Percentiles rank a stretch among this genome's conserved stretches.
Evolutionary conservation across 441 rosid species (phyloP).

Genomic region (Erodium chrysanthum): DNA sequence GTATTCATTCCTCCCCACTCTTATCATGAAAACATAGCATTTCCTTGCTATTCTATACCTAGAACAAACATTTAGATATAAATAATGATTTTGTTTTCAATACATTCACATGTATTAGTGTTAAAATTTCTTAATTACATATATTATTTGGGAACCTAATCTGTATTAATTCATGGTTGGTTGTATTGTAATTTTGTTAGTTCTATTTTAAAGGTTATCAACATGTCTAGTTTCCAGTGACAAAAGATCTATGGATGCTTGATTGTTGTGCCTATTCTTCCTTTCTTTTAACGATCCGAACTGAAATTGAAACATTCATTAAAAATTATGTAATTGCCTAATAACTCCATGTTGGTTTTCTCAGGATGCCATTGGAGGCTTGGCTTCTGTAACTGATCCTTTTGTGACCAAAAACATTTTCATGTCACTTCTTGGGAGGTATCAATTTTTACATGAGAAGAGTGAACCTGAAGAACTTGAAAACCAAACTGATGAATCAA

Average conservation of each 20-base stretch:
- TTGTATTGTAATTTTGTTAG: not conserved
- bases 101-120: too few relatives aligned
- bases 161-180: not conserved
- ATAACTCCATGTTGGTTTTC: conserved; percentile 19
- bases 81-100: too few relatives aligned
- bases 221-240: not conserved
- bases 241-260: not conserved
- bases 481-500: conserved; percentile 23
- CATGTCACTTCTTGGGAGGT: conserved; percentile 45
- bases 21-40: too few relatives aligned
- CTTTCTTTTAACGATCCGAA: not conserved
- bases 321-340: not conserved
- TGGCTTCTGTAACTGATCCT: conserved; percentile 72
- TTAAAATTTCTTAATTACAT: not conserved
- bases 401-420: conserved; percentile 52
- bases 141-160: not conserved
- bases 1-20: too few relatives aligned
- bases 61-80: too few relatives aligned
- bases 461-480: conserved; percentile 35
- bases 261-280: not conserved
- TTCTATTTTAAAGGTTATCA: not conserved
- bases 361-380: conserved; percentile 74
- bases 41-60: too few relatives aligned
- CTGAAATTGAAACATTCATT: not conserved
- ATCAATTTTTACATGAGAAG: conserved; percentile 36